Evolutionary conservation across 139 green algal species (phyloP).

Genomic region (Monoraphidium neglectum): DNA sequence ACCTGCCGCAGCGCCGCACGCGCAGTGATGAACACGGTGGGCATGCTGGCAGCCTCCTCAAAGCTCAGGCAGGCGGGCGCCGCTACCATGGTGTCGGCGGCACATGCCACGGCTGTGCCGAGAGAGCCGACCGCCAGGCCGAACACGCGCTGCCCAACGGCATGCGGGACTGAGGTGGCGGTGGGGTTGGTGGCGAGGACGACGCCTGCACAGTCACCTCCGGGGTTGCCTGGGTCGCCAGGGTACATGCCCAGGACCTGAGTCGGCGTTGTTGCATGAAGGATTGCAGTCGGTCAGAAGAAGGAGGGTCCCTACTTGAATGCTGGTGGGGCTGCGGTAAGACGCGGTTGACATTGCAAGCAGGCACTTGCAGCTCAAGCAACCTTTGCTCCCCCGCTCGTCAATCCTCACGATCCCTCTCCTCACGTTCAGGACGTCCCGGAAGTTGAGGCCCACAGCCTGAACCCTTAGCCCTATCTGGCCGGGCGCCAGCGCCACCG

Average conservation of each 20-base stretch:
- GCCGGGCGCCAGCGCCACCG: conserved; percentile 5
- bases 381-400: no score
- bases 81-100: conserved; percentile 53
- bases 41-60: conserved; percentile 70
- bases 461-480: conserved; percentile 63
- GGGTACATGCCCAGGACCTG: conserved; percentile 84
- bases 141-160: conserved; percentile 72
- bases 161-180: no score
- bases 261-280: conserved; percentile 39
- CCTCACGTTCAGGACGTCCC: conserved; percentile 66
- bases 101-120: conserved; percentile 62
- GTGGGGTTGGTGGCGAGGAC: conserved; percentile 36
- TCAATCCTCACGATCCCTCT: no score
- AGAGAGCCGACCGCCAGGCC: conserved; percentile 76
- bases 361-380: no score
- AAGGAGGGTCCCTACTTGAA: no score
- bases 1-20: conserved; percentile 58
- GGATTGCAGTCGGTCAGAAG: conserved; percentile 2
- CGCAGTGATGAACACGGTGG: conserved; percentile 82
- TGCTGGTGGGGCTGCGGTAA: no score
- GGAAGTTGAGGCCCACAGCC: conserved; percentile 85
- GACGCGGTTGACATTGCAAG: no score
- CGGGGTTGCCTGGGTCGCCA: conserved; percentile 78
- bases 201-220: conserved; percentile 70
- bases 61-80: conserved; percentile 63